Evolutionary conservation across 2,329 filamentous ascomycete genomes (phyloP), one percentile per base, ranked within the genome.

Genomic region (Cyanodermella asteris): DNA sequence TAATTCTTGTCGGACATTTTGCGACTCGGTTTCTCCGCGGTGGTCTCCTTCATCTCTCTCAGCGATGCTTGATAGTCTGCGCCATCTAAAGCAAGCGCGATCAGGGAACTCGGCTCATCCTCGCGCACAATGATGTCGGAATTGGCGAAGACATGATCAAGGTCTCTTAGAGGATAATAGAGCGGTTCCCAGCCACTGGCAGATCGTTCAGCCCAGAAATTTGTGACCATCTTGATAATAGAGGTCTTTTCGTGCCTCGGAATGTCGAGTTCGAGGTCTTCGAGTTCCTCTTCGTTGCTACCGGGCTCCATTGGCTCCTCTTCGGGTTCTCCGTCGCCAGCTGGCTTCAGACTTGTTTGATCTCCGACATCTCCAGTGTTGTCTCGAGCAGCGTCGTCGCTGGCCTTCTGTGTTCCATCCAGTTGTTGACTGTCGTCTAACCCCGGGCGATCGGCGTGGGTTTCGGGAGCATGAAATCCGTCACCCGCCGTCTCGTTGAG

Each of bases 151-250:
- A 97, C 82, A 45, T 97, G 87, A 44, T 97, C 87, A 10, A 72
- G 77, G 22, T 73, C 59, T 35, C 67, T 75, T 33, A 94, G 64
- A 3, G 90, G 90, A 40, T 97, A 97, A 27, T 97, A 87, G 12
- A 97, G 61, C 13, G 74, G 67, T 5, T 74, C 64, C 87, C 87
- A 97, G 18, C 84, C 82, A 45, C 81, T 93, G 13, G 90, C 80
- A 23, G 87, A 94, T 26, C 87, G 69, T 49, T 97, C 90, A 3
- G 87, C 90, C 87, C 87, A 97, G 47, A 97, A 97, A 40, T 84
- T 93, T 10, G 81, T 87, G 22, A 97, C 60, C 55, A 93, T 81
- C 43, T 90, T 91, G 66, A 97, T 74, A 35, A 94, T 56, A 22
- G 81, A 93, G 29, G 71, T 82, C 46, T 84, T 87, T 42, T 93